Conservation (phyloP, 2,329 filamentous ascomycete genomes). For the Cladorrhinum sp. region DNA sequence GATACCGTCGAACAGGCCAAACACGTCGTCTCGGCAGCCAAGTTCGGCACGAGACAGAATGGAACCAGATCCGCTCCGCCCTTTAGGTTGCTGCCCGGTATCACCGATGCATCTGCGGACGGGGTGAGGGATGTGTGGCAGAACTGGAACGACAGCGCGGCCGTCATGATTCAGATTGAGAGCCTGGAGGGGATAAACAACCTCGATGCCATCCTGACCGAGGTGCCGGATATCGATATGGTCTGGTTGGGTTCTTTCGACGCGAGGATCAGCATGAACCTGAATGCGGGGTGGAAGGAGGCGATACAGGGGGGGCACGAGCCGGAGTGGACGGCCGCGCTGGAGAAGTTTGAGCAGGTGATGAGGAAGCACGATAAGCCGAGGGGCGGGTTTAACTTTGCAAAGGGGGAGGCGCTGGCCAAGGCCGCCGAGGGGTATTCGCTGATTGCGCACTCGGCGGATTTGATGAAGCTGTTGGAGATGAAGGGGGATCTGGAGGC, state of each 20-base stretch:
- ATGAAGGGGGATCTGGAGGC: constrained; percentile 12
- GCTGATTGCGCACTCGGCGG: constrained; percentile 15
- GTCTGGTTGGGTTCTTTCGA: constrained; percentile 48
- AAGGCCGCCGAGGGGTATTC: constrained; percentile 14
- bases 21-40: constrained; percentile 41
- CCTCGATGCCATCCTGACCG: constrained; percentile 48
- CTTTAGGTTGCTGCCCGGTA: constrained; percentile 38
- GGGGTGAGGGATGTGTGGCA: constrained; percentile 34
- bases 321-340: constrained; percentile 40
- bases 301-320: constrained; percentile 31
- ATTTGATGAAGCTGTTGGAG: constrained; percentile 17
- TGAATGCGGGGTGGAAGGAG: constrained; percentile 34
- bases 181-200: constrained; percentile 41
- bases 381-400: constrained; percentile 18
- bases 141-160: constrained; percentile 45
- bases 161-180: constrained; percentile 49
- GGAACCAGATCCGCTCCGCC: constrained; percentile 46
- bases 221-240: constrained; percentile 43
- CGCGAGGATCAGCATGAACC: constrained; percentile 42
- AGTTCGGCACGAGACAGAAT: constrained; percentile 37
- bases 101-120: constrained; percentile 39
- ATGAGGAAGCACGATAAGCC: constrained; percentile 48
- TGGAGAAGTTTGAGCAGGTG: constrained; percentile 37
- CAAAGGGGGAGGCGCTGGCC: background rate
- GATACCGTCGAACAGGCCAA: constrained; percentile 46